These are phyloP conservation scores for Nitzschia putrida DNA, from an alignment of 108 stramenopile species.

Conservation along the genomic window DNA sequence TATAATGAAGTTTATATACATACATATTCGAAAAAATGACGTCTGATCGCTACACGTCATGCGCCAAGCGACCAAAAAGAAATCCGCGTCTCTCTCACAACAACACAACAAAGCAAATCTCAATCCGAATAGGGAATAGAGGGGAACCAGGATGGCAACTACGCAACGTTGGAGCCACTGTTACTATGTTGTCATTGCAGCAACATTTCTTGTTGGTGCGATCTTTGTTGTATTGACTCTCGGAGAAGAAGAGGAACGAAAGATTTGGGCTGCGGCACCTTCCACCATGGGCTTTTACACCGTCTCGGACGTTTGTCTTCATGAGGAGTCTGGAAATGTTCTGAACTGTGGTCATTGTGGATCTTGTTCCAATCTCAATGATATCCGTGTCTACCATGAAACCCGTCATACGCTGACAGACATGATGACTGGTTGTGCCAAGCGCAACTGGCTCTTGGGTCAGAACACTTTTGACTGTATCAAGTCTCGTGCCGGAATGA, in stretches of 20 bases:
- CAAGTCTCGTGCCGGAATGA: conserved; percentile 25
- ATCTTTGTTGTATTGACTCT: background rate
- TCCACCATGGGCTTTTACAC: conserved; percentile 17
- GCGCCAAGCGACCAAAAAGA: too few relatives aligned
- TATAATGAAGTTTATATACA: too few relatives aligned
- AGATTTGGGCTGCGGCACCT: conserved; percentile 15
- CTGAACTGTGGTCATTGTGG: conserved; percentile 44
- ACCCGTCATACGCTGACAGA: conserved; percentile 32
- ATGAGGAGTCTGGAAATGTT: conserved; percentile 2
- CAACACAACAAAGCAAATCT: too few relatives aligned
- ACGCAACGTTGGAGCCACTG: too few relatives aligned
- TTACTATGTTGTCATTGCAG: background rate
- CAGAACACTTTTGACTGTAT: conserved; percentile 22
- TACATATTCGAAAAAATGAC: too few relatives aligned
- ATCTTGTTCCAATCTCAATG: conserved; percentile 33
- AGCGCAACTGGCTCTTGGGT: conserved; percentile 18
- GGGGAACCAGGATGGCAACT: too few relatives aligned
- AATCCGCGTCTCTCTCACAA: too few relatives aligned
- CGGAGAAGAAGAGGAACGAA: conserved; percentile 12
- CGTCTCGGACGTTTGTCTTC: conserved; percentile 8
- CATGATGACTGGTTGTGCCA: conserved; percentile 28
- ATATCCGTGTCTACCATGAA: conserved; percentile 32
- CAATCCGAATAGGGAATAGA: too few relatives aligned
- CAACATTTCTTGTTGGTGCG: background rate
- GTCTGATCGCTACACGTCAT: too few relatives aligned